Evolutionary conservation across 768 basidiomycete genomes (phyloP), one percentile per base, ranked within the genome.

Genomic region (Termitomyces sp.): DNA sequence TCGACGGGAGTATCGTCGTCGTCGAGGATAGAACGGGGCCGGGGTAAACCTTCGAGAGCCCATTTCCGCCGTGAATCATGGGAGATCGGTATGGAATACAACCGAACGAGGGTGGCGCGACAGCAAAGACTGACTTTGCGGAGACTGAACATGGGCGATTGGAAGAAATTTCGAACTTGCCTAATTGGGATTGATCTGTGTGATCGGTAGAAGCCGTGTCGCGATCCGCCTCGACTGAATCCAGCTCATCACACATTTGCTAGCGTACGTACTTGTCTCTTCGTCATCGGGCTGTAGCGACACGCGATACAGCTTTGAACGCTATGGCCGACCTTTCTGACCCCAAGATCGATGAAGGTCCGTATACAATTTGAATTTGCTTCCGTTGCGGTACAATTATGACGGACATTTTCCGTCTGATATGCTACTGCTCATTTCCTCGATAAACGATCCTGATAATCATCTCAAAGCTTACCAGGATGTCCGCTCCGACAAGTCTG

Each of bases 261-360:
- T 36, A 51, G 36, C 36, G 50, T 24, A 37, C 36, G 18, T 28
- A 37, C 39, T 29, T 18, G 26, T 28, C 39, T 51, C 9, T 15
- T 51, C 24, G 37, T 52, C 37, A 52, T 52, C 9, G 12, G 36
- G n/a, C 3, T 51, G 5, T 36, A n/a, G 36, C 22, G 52, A 52
- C 29, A 24, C 60, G 51, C 55, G 44, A 44, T 54, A 29, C 24
- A 57, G 39, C 18, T 51, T 45, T 45, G 16, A 37, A 20, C 54
- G 59, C 56, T 62, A 90, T 90, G 92, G 92, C 92, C 62, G 90
- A 94, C 80, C 73, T 90, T 60, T 82, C 84, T 58, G 86, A 90
- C 73, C 76, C 84, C 47, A 77, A 78, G 61, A 94, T 95, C 67
- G 73, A 75, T 58, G 79, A 88, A 77, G 92, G 92, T 92, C 56